Conservation (phyloP, 108 stramenopile species). For the Epipyxis sp. region DNA sequence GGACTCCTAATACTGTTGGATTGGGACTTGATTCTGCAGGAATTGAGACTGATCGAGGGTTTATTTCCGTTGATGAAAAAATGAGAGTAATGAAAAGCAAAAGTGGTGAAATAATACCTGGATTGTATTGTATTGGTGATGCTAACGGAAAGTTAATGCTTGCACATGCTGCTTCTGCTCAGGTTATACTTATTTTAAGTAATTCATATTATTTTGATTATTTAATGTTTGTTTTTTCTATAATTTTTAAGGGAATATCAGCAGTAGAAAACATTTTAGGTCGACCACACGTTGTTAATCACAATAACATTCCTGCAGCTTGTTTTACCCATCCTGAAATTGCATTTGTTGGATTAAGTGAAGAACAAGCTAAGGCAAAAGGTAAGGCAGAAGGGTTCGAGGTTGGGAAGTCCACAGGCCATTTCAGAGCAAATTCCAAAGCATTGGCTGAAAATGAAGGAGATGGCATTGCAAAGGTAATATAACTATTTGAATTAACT, state of each 20-base stretch:
- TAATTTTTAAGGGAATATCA: constrained; percentile 33
- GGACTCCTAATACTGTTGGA: constrained; percentile 87
- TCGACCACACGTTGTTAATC: constrained; percentile 79
- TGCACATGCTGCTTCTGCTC: constrained; percentile 94
- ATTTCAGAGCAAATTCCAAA: constrained; percentile 96
- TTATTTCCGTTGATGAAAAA: constrained; percentile 87
- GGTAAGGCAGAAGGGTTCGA: constrained; percentile 91
- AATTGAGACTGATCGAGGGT: constrained; percentile 85
- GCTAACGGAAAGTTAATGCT: constrained; percentile 99
- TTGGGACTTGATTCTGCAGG: constrained; percentile 82
- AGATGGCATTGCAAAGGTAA: constrained; percentile 89
- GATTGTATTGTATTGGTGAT: constrained; percentile 98
- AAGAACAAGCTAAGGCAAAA: constrained; percentile 84
- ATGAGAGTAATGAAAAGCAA: constrained; percentile 82
- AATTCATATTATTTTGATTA: not conserved
- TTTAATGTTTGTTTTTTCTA: not conserved
- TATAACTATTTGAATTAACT: no score
- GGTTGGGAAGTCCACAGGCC: constrained; percentile 84
- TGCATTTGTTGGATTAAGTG: constrained; percentile 93
- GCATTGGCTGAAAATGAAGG: constrained; percentile 96
- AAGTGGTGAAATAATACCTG: constrained; percentile 64
- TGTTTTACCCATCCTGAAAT: constrained; percentile 99
- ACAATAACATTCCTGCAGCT: constrained; percentile 88
- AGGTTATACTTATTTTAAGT: constrained; percentile 65
- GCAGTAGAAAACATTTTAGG: constrained; percentile 95